phyloP scores from a whole-genome alignment of 2,329 filamentous ascomycete species.

The Fusarium decemcellulare region DNA sequence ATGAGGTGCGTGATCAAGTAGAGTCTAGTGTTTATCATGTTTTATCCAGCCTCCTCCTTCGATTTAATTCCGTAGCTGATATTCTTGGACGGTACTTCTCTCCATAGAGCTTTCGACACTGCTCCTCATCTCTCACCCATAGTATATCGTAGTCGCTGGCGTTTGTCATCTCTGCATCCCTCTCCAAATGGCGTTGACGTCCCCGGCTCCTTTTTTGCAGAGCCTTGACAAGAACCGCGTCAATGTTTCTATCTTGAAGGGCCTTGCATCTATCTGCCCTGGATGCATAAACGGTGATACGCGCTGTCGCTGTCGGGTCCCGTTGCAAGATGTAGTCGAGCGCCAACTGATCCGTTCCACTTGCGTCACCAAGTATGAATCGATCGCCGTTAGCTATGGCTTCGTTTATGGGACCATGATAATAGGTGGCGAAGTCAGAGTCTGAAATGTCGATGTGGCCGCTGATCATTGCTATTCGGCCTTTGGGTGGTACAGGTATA shows the following conservation, averaged over 20 bases:
- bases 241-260: neutral
- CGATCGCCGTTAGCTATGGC: neutral
- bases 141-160: neutral
- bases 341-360: neutral
- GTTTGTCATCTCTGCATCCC: neutral
- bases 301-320: neutral
- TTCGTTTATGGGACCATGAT: neutral
- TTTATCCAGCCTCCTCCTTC: neutral
- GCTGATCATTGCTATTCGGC: conserved; percentile 1
- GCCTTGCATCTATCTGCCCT: conserved; percentile 1
- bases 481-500: neutral
- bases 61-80: neutral
- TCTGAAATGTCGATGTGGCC: conserved; percentile 1
- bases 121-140: neutral
- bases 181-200: neutral
- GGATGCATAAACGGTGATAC: conserved; percentile 2
- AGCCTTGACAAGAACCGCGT: neutral
- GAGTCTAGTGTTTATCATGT: neutral
- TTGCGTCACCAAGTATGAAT: conserved; percentile 1
- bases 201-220: neutral
- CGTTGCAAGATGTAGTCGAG: neutral
- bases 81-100: neutral
- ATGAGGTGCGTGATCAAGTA: neutral
- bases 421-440: neutral
- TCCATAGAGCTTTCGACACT: neutral